A percentile compares a stretch with the other conserved stretches of the same genome.
These are phyloP conservation scores for Emmonsiellopsis sp. DNA, from an alignment of 2,329 filamentous ascomycete genomes.

Conservation along the genomic window DNA sequence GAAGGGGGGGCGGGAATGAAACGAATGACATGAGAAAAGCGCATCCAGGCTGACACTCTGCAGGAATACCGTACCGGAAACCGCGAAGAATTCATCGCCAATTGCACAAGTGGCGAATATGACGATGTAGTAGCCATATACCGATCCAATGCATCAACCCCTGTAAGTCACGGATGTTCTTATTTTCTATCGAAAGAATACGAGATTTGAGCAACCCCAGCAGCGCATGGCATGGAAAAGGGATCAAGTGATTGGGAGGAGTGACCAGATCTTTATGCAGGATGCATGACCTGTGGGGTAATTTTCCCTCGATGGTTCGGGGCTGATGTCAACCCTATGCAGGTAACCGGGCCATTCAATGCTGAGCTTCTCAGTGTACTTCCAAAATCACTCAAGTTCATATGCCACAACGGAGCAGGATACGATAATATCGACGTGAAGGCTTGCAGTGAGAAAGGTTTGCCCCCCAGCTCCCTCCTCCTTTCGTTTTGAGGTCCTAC, in stretches of 20 bases:
- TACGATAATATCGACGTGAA: conserved; percentile 53
- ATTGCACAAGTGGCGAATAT: conserved; percentile 46
- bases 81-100: conserved; percentile 47
- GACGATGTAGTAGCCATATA: conserved; percentile 49
- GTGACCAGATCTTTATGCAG: neutral
- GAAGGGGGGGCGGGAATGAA: neutral
- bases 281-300: neutral
- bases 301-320: neutral
- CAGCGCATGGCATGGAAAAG: no score
- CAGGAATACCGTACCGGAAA: conserved; percentile 47
- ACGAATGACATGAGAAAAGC: neutral
- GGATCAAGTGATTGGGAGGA: no score
- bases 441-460: conserved; percentile 40
- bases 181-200: neutral
- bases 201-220: no score
- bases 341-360: conserved; percentile 42
- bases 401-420: conserved; percentile 49
- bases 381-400: conserved; percentile 38
- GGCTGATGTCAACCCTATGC: neutral
- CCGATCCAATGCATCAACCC: conserved; percentile 49
- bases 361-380: conserved; percentile 38
- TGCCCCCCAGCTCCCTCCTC: neutral
- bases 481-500: neutral
- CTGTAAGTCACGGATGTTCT: conserved; percentile 19
- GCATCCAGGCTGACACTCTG: neutral